Evolutionary conservation across 2,329 filamentous ascomycete genomes (phyloP).

Genomic region (Claviceps cyperi): DNA sequence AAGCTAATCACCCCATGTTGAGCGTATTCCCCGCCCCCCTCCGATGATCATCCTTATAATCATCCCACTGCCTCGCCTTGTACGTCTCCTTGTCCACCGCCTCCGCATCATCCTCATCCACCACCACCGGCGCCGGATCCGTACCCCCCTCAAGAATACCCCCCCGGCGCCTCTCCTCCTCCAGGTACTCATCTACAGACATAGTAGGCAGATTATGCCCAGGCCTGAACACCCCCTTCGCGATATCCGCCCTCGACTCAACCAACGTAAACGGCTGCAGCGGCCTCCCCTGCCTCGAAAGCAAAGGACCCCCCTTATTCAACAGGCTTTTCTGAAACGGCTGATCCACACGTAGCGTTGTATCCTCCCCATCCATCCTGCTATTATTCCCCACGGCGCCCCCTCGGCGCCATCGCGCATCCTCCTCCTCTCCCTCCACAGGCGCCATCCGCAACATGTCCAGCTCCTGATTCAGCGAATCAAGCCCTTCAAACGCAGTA

Average conservation of each 20-base stretch:
- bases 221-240: constrained; percentile 70
- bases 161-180: constrained; percentile 72
- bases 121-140: constrained; percentile 52
- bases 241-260: constrained; percentile 59
- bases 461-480: constrained; percentile 71
- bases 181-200: constrained; percentile 94
- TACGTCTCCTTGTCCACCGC: constrained; percentile 78
- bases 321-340: constrained; percentile 34
- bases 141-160: constrained; percentile 87
- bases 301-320: constrained; percentile 50
- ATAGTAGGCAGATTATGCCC: constrained; percentile 94
- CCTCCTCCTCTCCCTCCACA: constrained; percentile 29
- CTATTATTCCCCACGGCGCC: constrained; percentile 18
- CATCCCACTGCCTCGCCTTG: constrained; percentile 92
- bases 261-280: constrained; percentile 83
- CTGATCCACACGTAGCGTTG: constrained; percentile 58
- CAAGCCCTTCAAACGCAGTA: constrained; percentile 73
- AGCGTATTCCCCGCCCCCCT: constrained; percentile 72
- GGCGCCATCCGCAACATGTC: constrained; percentile 69
- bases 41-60: constrained; percentile 80
- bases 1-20: constrained; percentile 46
- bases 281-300: constrained; percentile 69
- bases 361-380: constrained; percentile 19
- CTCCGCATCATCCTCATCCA: constrained; percentile 84
- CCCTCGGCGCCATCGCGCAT: constrained; percentile 7